Conservation (phyloP, 305 asterid genomes). For the Solanum chacoense region DNA sequence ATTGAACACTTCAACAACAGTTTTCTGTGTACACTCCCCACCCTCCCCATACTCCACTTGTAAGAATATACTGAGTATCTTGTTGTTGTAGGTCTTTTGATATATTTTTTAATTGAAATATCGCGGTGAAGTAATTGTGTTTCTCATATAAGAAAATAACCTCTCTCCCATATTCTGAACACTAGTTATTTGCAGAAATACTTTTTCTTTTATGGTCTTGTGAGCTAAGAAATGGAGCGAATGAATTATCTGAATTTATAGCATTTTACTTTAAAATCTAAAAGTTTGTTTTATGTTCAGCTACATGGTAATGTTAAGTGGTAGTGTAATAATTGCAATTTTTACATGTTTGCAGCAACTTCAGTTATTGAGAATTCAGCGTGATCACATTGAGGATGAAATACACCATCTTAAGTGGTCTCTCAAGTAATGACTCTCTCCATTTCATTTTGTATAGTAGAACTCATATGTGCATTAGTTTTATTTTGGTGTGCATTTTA, state of each 20-base stretch:
- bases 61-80: neutral
- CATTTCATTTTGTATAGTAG: neutral
- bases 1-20: neutral
- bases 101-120: neutral
- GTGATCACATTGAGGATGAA: conserved; percentile 72
- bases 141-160: neutral
- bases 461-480: neutral
- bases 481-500: neutral
- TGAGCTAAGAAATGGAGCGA: neutral
- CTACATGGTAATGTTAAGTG: neutral
- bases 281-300: neutral
- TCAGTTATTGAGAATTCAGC: conserved; percentile 63
- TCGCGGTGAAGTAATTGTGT: neutral
- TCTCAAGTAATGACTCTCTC: conserved; percentile 34
- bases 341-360: conserved; percentile 43
- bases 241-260: neutral
- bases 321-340: neutral
- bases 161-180: neutral
- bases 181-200: neutral
- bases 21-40: neutral
- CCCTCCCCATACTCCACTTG: neutral
- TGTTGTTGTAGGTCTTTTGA: neutral
- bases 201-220: neutral
- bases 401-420: conserved; percentile 88
- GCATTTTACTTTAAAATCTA: neutral